These are phyloP conservation scores for Onygena corvina DNA, from an alignment of 2,329 filamentous ascomycete genomes.

Conservation along the genomic window DNA sequence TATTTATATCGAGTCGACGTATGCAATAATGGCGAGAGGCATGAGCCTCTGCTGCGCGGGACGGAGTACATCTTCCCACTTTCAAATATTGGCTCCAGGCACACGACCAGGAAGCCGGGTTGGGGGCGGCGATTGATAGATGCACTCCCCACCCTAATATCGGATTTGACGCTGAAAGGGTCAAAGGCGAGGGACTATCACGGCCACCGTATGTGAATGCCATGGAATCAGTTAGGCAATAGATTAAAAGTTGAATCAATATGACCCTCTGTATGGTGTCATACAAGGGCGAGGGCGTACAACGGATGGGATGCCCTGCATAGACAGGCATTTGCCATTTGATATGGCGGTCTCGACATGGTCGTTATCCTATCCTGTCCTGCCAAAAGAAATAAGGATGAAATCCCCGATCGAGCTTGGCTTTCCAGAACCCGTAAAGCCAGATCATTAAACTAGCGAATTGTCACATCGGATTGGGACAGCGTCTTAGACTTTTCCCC, in stretches of 20 bases:
- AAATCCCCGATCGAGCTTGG: background rate
- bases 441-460: background rate
- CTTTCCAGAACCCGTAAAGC: background rate
- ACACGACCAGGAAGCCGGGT: background rate
- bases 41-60: background rate
- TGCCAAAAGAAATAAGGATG: background rate
- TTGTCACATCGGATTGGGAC: background rate
- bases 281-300: background rate
- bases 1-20: background rate
- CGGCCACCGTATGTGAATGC: no score
- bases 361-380: background rate
- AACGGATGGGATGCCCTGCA: background rate
- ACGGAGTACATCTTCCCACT: background rate
- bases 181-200: background rate
- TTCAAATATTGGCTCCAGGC: background rate
- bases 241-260: background rate
- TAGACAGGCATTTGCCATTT: no score
- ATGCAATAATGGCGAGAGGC: no score
- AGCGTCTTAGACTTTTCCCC: background rate
- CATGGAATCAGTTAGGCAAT: no score
- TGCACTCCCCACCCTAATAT: background rate
- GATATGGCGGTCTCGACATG: no score
- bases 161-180: background rate
- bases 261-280: conserved; percentile 1
- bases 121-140: background rate